Conservation (phyloP, 164 flowering plant genomes). For the Vitis rotundifolia region DNA sequence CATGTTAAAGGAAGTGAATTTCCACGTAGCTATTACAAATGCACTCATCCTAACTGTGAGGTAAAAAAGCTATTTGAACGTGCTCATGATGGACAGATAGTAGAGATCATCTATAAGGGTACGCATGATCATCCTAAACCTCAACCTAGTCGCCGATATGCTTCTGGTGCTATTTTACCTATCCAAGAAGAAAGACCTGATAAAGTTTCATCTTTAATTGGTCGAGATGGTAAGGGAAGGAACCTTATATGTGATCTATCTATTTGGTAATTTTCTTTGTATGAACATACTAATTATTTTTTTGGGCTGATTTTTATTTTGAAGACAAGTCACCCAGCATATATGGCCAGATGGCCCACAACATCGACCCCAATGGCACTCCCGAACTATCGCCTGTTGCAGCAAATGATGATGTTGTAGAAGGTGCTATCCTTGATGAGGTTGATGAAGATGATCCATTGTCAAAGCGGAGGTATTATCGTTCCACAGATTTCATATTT, state of each 20-base stretch:
- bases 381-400: constrained; percentile 42
- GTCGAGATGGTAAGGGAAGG: constrained; percentile 44
- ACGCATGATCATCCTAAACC: constrained; percentile 89
- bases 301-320: constrained; percentile 2
- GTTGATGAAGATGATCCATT: constrained; percentile 60
- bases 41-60: constrained; percentile 82
- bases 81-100: constrained; percentile 70
- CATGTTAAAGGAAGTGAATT: constrained; percentile 77
- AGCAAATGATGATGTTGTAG: constrained; percentile 44
- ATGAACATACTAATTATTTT: not conserved
- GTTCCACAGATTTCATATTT: not conserved
- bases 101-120: constrained; percentile 76
- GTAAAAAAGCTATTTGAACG: constrained; percentile 82
- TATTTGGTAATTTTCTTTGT: not conserved
- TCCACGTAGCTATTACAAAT: constrained; percentile 79
- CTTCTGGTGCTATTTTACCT: constrained; percentile 43
- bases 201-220: constrained; percentile 28
- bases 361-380: constrained; percentile 38
- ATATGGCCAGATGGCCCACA: constrained; percentile 33
- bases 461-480: constrained; percentile 53
- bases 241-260: not conserved
- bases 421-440: constrained; percentile 36
- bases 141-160: constrained; percentile 55
- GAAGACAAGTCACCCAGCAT: constrained; percentile 35
- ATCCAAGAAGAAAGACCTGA: constrained; percentile 60